A percentile compares a stretch with the other conserved stretches of the same genome.
Evolutionary conservation across 1,139 yeast genomes (phyloP).

Genomic region (Protomyces gravidus): DNA sequence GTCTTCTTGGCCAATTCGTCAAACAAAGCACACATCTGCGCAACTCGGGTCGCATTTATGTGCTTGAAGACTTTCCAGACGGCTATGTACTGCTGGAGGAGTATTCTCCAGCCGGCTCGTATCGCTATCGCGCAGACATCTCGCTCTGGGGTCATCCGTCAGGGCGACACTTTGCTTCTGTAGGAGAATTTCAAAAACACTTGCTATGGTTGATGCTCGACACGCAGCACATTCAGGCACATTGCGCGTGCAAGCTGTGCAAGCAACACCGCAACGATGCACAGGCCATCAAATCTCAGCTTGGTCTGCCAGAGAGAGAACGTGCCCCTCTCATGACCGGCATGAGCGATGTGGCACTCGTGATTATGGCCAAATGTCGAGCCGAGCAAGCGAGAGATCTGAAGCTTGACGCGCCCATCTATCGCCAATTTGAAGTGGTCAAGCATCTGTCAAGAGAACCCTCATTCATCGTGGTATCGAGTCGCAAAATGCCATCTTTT

Average conservation of each 20-base stretch:
- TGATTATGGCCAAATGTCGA: not conserved
- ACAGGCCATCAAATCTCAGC: not conserved
- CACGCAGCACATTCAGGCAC: not conserved
- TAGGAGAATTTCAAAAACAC: not conserved
- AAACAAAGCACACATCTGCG: not conserved
- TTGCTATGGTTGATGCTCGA: not conserved
- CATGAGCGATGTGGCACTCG: not conserved
- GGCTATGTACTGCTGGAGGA: not conserved
- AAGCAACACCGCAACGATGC: not conserved
- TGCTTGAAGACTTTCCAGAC: not conserved
- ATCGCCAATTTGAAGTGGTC: not conserved
- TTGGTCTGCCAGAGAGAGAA: not conserved
- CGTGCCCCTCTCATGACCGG: conserved; percentile 1
- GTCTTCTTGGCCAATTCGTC: not conserved
- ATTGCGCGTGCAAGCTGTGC: not conserved
- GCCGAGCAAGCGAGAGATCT: not conserved
- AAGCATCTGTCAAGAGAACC: not conserved
- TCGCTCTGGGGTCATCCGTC: conserved; percentile 1
- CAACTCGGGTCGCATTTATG: not conserved
- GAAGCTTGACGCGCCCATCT: not conserved
- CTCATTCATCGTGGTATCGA: not conserved
- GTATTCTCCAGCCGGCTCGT: not conserved
- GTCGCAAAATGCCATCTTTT: not conserved
- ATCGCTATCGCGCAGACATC: not conserved
- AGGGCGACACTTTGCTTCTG: not conserved